Evolutionary conservation across 2,329 filamentous ascomycete species (phyloP), one percentile per base, ranked within the genome.

Genomic region (Paecilomyces sp.): DNA sequence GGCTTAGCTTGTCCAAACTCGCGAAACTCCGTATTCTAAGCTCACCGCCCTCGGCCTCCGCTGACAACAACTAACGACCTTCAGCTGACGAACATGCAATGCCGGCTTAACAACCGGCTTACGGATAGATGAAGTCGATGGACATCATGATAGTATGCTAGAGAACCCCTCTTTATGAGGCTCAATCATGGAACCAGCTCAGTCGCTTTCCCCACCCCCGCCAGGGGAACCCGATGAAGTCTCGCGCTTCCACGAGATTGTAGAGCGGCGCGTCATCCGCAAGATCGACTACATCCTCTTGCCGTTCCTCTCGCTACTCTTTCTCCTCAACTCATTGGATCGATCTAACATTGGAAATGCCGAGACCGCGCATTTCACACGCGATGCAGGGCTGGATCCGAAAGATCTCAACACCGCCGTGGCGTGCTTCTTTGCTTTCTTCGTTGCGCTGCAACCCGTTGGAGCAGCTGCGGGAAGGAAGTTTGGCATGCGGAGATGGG

Each of bases 341-440:
- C 80, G 81, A 61, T 76, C 76, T 15, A 83, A 83, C 63, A 79
- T 83, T 60, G 81, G 81, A 58, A 83, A 82, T 70, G 81, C 81
- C 12, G 80, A 83, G 61, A 82, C 80, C 6, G 84, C 84, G 25
- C 82, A 77, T 75, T 86, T 85, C 67, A 85, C 83, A 0, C 68
- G 71, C 50, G 82, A 85, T 63, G 79, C 83, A 28, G 83, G 82
- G 0, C 74, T 83, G 1, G 70, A 71, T 3, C 75, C 77, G n/a
- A 72, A 74, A 41, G 83, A 85, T 64, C 69, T 86, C 58, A 85
- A 85, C 64, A 77, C 77, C 3, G 81, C 83, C 2, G 79, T 85
- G 9, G 81, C 81, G 24, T 76, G 80, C 57, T 85, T 85, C 75
- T 86, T 83, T 66, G 76, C 79, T 63, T 81, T 82, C 59, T 86